These are phyloP conservation scores for Ceratonia siliqua DNA, from an alignment of 306 rosid species.

Conservation along the genomic window DNA sequence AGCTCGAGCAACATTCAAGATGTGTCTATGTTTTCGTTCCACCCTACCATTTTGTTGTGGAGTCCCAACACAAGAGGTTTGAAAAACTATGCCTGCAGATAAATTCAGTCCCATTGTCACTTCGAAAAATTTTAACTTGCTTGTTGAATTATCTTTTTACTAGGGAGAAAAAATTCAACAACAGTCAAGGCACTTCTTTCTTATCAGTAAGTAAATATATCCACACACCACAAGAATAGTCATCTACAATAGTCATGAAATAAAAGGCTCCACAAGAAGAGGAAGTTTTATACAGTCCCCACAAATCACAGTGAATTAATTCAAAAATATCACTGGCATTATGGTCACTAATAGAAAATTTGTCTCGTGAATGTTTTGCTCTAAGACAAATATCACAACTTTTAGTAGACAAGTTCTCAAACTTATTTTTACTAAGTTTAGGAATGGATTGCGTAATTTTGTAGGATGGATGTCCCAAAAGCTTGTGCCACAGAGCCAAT, in stretches of 20 bases:
- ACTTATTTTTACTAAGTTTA: not conserved
- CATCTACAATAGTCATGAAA: not conserved
- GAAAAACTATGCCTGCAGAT: not conserved
- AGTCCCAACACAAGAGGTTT: not conserved
- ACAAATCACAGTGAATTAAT: not conserved
- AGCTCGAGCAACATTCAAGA: not conserved
- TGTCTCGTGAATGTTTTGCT: not conserved
- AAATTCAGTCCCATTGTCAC: not conserved
- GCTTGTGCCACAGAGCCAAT: not conserved
- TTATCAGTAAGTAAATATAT: not conserved
- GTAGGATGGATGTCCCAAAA: not conserved
- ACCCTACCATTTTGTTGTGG: not conserved
- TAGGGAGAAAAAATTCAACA: not conserved
- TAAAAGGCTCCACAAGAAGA: not conserved
- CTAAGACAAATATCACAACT: not conserved
- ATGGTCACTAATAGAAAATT: not conserved
- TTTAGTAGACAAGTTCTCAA: not conserved
- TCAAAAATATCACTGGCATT: not conserved
- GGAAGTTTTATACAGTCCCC: not conserved
- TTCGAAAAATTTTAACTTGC: not conserved
- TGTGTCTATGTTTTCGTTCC: not conserved
- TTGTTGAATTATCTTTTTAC: not conserved
- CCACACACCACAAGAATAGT: not conserved
- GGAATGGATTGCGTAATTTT: not conserved
- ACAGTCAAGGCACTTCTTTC: too few species aligned